Percentiles rank a stretch among this genome's conserved stretches.
These are phyloP conservation scores for Brassica carinata DNA, from an alignment of 345 rosid species.

Conservation along the genomic window DNA sequence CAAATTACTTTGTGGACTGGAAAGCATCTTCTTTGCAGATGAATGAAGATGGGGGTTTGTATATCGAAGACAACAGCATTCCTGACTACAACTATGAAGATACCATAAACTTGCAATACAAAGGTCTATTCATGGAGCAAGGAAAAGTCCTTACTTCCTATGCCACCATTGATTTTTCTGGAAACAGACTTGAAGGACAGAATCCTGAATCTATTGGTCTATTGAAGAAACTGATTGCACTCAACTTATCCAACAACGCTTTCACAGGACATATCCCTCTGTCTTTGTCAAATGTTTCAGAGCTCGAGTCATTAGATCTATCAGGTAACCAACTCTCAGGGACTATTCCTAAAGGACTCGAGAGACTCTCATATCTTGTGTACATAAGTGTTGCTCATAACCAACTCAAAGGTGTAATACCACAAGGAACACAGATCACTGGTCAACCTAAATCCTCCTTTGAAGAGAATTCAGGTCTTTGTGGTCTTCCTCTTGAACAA, in stretches of 20 bases:
- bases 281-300: background rate
- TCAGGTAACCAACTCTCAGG: slow-evolving; percentile 23
- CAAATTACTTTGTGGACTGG: slow-evolving; percentile 19
- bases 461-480: slow-evolving; percentile 23
- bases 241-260: slow-evolving; percentile 30
- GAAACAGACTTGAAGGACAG: slow-evolving; percentile 12
- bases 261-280: slow-evolving; percentile 29
- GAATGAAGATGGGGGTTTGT: background rate
- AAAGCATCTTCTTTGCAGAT: background rate
- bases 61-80: slow-evolving; percentile 1
- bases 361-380: slow-evolving; percentile 12
- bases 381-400: background rate
- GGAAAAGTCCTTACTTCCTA: background rate
- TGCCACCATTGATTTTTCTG: slow-evolving; percentile 7
- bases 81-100: background rate
- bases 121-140: slow-evolving; percentile 23
- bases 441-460: slow-evolving; percentile 14
- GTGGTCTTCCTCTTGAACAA: slow-evolving; percentile 21
- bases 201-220: slow-evolving; percentile 29
- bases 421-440: slow-evolving; percentile 3
- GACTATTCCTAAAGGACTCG: slow-evolving; percentile 23
- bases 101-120: slow-evolving; percentile 9
- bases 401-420: slow-evolving; percentile 1
- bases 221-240: slow-evolving; percentile 16
- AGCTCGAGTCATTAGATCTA: slow-evolving; percentile 14